Base-by-base conservation (phyloP, 2,329 filamentous ascomycete species). In the Penicillium sp. region DNA sequence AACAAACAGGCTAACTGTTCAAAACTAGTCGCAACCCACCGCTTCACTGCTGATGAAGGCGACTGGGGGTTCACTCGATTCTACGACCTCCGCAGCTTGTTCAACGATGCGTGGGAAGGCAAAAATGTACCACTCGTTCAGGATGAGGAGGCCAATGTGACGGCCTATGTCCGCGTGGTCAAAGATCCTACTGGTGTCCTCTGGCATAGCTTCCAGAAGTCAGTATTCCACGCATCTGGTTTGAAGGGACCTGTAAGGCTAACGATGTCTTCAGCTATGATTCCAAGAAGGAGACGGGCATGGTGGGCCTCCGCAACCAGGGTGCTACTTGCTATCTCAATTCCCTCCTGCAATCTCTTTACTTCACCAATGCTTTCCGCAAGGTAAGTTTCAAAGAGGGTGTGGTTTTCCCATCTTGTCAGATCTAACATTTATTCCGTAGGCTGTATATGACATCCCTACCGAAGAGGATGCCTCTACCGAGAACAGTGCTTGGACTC, bases 1-100 rank as follows among this genome's bases (percentile, higher is more conserved):
- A 46, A 19, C 7, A 13, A n/a, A n/a, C 33, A 40, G 13, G 22
- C 40, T 55, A 26, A 55, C 28, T 4, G 5, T n/a, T 35, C 4
- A 7, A 13, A 22, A 51, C 13, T 45, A 59, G 57, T 83, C 46
- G 95, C 95, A n/a, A 92, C 93, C 69, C 95, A 99, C 75, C 90
- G 95, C 61, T 99, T 98, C 77, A 98, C 93, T 4, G 91, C 91
- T 65, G 95, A 98, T 46, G 95, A 99, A 77, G 93, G 92, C 26
- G 95, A 99, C 72, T 99, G 95, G 95, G 95, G 95, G 1, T 99
- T 99, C 76, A 99, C 95, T n/a, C 84, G 94, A 58, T 99, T 98
- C 73, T 88, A 93, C 13, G 95, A 98, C 75, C 84, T 96, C 53
- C 85, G 92, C 57, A 89, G 88, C 71, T 89, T 98, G 75, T 96